phyloP scores from a whole-genome alignment of 2,329 filamentous ascomycete species.

The Emergomyces africanus region DNA sequence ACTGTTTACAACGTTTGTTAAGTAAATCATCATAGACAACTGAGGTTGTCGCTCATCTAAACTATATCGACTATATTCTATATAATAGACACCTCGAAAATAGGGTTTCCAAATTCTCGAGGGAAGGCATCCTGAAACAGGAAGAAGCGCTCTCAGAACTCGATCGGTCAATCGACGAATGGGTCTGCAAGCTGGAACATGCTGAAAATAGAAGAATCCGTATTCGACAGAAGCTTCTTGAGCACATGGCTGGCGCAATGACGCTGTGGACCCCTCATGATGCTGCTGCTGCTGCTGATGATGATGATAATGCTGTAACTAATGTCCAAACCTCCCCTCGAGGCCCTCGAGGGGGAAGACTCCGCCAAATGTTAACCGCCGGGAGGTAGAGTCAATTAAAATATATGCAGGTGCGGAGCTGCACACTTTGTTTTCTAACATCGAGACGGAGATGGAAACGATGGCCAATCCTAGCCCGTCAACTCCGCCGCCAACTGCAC shows the following conservation, averaged over 20 bases:
- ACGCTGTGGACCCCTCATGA: slow-evolving; percentile 29
- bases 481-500: not conserved
- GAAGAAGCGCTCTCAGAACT: too few relatives aligned
- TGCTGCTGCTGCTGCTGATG: slow-evolving; percentile 1
- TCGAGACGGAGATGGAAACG: slow-evolving; percentile 47
- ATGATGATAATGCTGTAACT: slow-evolving; percentile 2
- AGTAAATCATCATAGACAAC: too few relatives aligned
- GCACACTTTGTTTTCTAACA: slow-evolving; percentile 53
- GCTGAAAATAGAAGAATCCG: slow-evolving; percentile 64
- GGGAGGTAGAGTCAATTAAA: slow-evolving; percentile 50
- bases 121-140: too few relatives aligned
- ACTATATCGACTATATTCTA: too few relatives aligned
- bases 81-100: too few relatives aligned
- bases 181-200: slow-evolving; percentile 66
- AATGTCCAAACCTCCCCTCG: slow-evolving; percentile 36
- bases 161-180: slow-evolving; percentile 66
- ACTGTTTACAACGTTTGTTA: too few relatives aligned
- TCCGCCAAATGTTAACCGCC: slow-evolving; percentile 18
- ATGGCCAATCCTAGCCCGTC: slow-evolving; percentile 20
- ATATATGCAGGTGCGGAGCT: slow-evolving; percentile 57
- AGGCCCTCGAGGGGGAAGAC: slow-evolving; percentile 38
- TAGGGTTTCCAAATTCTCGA: too few relatives aligned
- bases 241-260: slow-evolving; percentile 63
- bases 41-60: too few relatives aligned
- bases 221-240: slow-evolving; percentile 66